Evolutionary conservation across 163 green algal genomes (phyloP).

Genomic region (Prototheca wickerhamii): DNA sequence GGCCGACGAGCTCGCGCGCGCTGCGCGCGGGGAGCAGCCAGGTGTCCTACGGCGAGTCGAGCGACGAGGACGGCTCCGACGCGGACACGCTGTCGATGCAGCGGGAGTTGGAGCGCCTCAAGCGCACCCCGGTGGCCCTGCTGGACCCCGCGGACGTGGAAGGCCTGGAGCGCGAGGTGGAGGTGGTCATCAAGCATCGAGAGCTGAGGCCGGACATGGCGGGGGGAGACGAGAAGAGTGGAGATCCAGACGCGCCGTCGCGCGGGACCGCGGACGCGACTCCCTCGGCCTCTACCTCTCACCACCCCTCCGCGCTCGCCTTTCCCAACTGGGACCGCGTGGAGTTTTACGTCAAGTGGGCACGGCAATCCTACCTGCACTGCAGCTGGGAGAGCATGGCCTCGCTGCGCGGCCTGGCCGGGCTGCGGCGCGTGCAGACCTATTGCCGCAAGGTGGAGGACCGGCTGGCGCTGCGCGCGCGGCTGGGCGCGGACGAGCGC

Average conservation of each 20-base stretch:
- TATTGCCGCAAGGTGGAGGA: conserved; percentile 77
- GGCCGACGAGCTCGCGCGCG: background rate
- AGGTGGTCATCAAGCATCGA: conserved; percentile 68
- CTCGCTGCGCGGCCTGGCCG: conserved; percentile 47
- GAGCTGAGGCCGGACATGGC: too few species aligned
- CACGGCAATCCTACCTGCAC: conserved; percentile 76
- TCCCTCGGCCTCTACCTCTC: background rate
- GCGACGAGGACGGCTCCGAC: conserved; percentile 13
- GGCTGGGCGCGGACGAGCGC: conserved; percentile 60
- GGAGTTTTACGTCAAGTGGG: conserved; percentile 94
- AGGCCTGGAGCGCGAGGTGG: conserved; percentile 65
- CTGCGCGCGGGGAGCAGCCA: background rate
- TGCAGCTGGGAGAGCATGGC: conserved; percentile 67
- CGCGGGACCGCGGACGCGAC: background rate
- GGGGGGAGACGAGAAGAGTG: background rate
- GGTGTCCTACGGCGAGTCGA: background rate
- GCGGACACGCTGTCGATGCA: background rate
- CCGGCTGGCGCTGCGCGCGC: conserved; percentile 19
- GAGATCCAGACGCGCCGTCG: background rate
- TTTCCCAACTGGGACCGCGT: conserved; percentile 40
- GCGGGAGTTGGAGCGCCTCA: background rate
- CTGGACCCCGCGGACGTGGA: conserved; percentile 22
- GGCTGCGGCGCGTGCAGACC: conserved; percentile 89
- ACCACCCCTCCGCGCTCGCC: conserved; percentile 14
- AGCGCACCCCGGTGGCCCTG: conserved; percentile 4